Evolutionary conservation across 1,284 basidiomycete genomes (phyloP).

Genomic region (Heterobasidion annosum): DNA sequence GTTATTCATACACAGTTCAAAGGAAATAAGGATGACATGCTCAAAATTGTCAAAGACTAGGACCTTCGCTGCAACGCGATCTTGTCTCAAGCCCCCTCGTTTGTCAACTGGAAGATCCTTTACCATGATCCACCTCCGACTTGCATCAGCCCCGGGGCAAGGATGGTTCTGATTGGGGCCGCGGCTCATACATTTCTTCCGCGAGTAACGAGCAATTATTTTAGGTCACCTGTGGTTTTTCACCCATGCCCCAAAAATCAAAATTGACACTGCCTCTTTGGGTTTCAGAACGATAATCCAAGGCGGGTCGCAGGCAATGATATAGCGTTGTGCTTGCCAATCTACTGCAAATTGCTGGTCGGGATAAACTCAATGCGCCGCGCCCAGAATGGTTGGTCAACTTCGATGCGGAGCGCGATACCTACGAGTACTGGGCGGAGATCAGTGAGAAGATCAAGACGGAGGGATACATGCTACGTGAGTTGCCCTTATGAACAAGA

Average conservation of each 20-base stretch:
- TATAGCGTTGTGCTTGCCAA: neutral
- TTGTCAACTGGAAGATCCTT: constrained; percentile 23
- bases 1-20: constrained; percentile 16
- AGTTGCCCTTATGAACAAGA: too few species aligned
- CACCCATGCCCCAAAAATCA: too few species aligned
- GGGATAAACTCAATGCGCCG: neutral
- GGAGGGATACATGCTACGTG: neutral
- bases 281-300: neutral
- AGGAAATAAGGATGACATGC: constrained; percentile 19
- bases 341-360: neutral
- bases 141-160: constrained; percentile 19
- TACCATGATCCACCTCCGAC: constrained; percentile 20
- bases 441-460: neutral
- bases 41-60: constrained; percentile 18
- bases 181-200: constrained; percentile 22
- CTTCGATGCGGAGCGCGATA: neutral
- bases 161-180: constrained; percentile 20
- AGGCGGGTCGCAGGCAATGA: neutral
- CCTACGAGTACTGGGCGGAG: neutral
- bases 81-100: constrained; percentile 16
- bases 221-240: too few species aligned
- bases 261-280: too few species aligned
- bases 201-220: constrained; percentile 4
- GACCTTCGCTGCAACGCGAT: constrained; percentile 20
- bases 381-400: neutral